Conservation (phyloP, 441 rosid species). For the Theobroma grandiflorum region DNA sequence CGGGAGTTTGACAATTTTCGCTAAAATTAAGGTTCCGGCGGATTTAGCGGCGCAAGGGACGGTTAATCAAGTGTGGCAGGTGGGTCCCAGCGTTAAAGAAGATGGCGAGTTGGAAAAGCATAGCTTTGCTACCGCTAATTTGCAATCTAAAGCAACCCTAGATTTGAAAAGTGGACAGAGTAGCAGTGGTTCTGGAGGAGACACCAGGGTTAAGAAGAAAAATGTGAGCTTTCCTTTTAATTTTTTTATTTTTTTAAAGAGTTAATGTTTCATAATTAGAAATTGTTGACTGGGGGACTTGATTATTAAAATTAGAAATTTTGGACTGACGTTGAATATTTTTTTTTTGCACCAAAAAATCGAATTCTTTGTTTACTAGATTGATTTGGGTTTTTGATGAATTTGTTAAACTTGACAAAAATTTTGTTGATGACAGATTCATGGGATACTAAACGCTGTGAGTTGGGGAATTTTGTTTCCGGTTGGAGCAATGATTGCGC, state of each 20-base stretch:
- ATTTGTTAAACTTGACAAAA: background rate
- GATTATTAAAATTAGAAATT: background rate
- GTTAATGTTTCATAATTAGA: background rate
- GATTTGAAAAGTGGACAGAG: constrained; percentile 39
- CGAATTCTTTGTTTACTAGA: background rate
- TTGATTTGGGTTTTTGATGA: background rate
- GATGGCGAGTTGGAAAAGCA: constrained; percentile 47
- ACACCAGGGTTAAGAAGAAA: constrained; percentile 46
- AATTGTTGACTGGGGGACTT: background rate
- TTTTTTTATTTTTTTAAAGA: background rate
- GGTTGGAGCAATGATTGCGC: constrained; percentile 57
- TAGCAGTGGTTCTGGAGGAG: constrained; percentile 21
- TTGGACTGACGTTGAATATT: background rate
- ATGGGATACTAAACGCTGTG: constrained; percentile 64
- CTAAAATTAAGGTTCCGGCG: constrained; percentile 53
- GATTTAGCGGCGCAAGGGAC: constrained; percentile 47
- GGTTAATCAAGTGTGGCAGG: constrained; percentile 74
- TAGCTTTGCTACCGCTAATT: constrained; percentile 35
- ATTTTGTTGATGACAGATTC: constrained; percentile 45
- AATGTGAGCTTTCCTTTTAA: constrained; percentile 46
- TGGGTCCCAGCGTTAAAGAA: constrained; percentile 44
- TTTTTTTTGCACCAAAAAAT: background rate
- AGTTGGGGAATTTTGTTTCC: constrained; percentile 79
- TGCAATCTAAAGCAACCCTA: constrained; percentile 44
- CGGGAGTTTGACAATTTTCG: constrained; percentile 52